Evolutionary conservation across 148 eudicot genomes (phyloP).

Genomic region (Rhododendron simsii): DNA sequence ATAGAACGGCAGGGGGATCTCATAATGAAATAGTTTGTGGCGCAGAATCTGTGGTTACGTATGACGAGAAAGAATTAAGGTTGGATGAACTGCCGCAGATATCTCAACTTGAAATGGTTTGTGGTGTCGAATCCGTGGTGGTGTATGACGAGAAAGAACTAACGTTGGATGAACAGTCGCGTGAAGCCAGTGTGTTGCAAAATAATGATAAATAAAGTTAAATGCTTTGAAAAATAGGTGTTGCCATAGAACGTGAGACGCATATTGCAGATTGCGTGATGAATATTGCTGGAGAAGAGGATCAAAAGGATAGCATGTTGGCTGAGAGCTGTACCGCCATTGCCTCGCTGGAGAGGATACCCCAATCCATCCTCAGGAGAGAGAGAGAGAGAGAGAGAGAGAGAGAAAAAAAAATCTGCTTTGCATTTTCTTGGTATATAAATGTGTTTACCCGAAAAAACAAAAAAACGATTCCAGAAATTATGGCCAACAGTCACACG

Average conservation of each 20-base stretch:
- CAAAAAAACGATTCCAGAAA: too few relatives aligned
- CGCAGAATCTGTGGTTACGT: slow-evolving; percentile 8
- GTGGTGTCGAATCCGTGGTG: slow-evolving; percentile 4
- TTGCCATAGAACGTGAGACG: neutral
- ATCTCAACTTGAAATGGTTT: slow-evolving; percentile 8
- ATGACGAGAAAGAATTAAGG: neutral
- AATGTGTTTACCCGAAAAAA: too few relatives aligned
- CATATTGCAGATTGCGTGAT: neutral
- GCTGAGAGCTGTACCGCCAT: neutral
- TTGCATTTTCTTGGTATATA: too few relatives aligned
- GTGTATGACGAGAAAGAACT: slow-evolving; percentile 1
- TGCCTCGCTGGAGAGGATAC: neutral
- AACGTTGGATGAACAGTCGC: neutral
- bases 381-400: too few relatives aligned
- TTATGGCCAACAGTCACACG: too few relatives aligned
- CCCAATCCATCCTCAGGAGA: neutral
- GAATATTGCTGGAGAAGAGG: neutral
- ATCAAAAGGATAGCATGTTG: neutral
- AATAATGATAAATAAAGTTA: neutral
- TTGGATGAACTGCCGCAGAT: neutral
- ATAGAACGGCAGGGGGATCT: neutral
- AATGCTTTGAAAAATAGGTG: neutral
- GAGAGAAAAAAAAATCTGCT: too few relatives aligned
- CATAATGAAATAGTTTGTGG: slow-evolving; percentile 4
- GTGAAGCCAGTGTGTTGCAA: neutral